These are phyloP conservation scores for Deinandra increscens DNA, from an alignment of 129 eudicot species.

Conservation along the genomic window DNA sequence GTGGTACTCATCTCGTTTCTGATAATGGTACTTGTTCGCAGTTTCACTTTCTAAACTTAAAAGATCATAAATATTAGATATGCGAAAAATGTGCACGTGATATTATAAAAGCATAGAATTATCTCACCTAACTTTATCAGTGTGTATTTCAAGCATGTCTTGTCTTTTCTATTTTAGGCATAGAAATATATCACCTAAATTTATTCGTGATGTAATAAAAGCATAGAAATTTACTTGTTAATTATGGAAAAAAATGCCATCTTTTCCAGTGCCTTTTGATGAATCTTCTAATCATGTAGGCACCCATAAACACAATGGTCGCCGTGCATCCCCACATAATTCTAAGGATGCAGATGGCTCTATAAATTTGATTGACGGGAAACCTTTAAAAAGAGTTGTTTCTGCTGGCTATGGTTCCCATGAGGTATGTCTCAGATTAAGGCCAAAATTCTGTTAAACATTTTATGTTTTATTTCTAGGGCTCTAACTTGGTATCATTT, in stretches of 20 bases:
- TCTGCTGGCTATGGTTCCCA: slow-evolving; percentile 57
- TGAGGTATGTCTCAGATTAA: slow-evolving; percentile 50
- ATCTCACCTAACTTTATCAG: too few species aligned
- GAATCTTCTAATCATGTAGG: slow-evolving; percentile 39
- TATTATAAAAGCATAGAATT: too few species aligned
- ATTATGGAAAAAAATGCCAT: background rate
- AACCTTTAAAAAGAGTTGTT: slow-evolving; percentile 62
- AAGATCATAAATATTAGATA: too few species aligned
- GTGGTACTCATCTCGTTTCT: slow-evolving; percentile 42
- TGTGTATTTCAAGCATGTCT: too few species aligned
- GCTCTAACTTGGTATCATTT: slow-evolving; percentile 15
- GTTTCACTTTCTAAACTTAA: too few species aligned
- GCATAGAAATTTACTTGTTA: background rate
- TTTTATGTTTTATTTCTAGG: background rate
- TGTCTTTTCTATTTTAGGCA: too few species aligned
- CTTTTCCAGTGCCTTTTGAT: background rate
- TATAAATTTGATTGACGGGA: slow-evolving; percentile 45
- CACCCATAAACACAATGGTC: slow-evolving; percentile 59
- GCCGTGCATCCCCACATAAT: slow-evolving; percentile 53
- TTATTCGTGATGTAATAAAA: too few species aligned
- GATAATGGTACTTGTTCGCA: slow-evolving; percentile 58
- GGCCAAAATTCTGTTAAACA: background rate
- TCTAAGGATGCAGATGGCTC: slow-evolving; percentile 58
- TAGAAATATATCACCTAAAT: too few species aligned
- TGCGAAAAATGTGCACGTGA: too few species aligned